phyloP scores from a whole-genome alignment of 768 basidiomycete genomes.

The Daedalea quercina region DNA sequence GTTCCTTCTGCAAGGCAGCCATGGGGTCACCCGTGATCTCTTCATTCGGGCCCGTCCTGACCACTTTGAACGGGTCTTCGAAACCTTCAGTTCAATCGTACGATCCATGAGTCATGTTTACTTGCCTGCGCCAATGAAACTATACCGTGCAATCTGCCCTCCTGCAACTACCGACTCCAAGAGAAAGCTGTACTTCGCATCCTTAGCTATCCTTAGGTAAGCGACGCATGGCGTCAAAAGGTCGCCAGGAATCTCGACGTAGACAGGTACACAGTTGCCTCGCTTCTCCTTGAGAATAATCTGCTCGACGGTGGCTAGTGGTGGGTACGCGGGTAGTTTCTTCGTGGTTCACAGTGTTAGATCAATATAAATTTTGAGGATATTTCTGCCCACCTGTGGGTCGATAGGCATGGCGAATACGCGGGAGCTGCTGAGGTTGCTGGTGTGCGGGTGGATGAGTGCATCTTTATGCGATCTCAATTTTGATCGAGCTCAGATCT shows the following conservation, averaged over 20 bases:
- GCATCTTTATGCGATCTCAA: background rate
- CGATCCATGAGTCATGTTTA: background rate
- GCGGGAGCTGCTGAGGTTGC: too few relatives aligned
- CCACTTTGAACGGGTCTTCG: conserved; percentile 86
- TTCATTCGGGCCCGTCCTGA: conserved; percentile 83
- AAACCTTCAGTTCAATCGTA: background rate
- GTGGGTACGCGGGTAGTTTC: conserved; percentile 65
- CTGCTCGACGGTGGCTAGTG: conserved; percentile 68
- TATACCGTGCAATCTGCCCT: conserved; percentile 88
- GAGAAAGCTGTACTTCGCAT: conserved; percentile 91
- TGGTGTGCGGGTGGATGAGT: background rate
- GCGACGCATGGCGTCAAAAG: conserved; percentile 96
- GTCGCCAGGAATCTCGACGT: conserved; percentile 89
- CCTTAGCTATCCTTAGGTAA: conserved; percentile 87
- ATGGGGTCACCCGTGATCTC: conserved; percentile 86
- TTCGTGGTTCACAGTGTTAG: conserved; percentile 18
- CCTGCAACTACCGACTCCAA: conserved; percentile 90
- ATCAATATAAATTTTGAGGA: background rate
- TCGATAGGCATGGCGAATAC: background rate
- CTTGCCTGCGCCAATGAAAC: conserved; percentile 92
- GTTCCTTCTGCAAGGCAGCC: conserved; percentile 74
- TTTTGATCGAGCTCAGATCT: background rate
- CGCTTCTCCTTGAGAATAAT: conserved; percentile 74
- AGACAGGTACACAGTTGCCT: conserved; percentile 93
- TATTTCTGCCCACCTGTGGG: background rate